Evolutionary conservation across 2,329 filamentous ascomycete species (phyloP), one percentile per base, ranked within the genome.

Genomic region (Grosmannia serpens): DNA sequence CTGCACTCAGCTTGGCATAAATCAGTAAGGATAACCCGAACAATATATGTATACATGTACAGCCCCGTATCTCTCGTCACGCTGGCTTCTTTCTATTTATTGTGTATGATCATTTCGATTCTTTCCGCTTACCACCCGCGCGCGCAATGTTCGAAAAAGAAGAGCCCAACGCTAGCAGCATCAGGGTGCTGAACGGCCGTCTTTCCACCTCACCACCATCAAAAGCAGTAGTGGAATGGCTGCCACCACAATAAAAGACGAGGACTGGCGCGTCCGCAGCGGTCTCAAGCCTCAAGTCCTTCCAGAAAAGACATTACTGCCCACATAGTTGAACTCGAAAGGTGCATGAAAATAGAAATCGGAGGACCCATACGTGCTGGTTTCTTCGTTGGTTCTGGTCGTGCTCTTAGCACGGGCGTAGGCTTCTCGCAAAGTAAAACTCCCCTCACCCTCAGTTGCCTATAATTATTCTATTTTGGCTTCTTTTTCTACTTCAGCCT

Each of bases 321-420:
- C 35, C 68, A 69, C 44, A 64, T 70, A 58, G 68, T 70, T 56
- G 70, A 74, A 64, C 66, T 74, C 58, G 71, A 74, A 58, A 69
- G 71, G 44, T 65, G 64, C 26, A 65, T 65, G 63, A 62, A 60
- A 50, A 65, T 65, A 57, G 63, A 62, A 38, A 65, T 65, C 31
- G 64, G 77, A 62, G 77, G 77, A 62, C 79, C 78, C 27, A 84
- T 84, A 52, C 81, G 81, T 67, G 80, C 81, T 61, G 81, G 81
- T 6, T 51, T 56, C 33, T 56, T 56, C 20, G 55, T 56, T 13
- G 46, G 46, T 15, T 47, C 55, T n/a, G 41, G 55, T 2, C 13
- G 15, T n/a, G 46, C 55, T 22, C 24, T 56, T 3, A 29, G 29
- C 11, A 56, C 20, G 2, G 22, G 79, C 68, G 73, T 74, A 69